A percentile compares a stretch with the other conserved stretches of the same genome.
Evolutionary conservation across 768 basidiomycete species (phyloP).

Genomic region (Termitomyces sp.): DNA sequence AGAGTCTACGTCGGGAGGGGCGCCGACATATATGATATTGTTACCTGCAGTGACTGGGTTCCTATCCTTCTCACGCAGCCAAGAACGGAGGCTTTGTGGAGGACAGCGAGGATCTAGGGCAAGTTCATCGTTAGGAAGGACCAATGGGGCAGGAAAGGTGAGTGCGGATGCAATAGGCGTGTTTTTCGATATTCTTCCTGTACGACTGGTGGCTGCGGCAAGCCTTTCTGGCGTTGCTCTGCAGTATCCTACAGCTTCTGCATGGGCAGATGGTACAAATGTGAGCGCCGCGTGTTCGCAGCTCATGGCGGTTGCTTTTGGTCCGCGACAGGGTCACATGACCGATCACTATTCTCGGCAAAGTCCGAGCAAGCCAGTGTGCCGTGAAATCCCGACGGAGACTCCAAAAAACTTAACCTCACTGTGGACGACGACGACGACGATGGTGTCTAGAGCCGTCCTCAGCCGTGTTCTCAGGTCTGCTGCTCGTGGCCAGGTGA

Average conservation of each 20-base stretch:
- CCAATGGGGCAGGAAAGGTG: conserved; percentile 28
- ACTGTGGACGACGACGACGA: conserved; percentile 20
- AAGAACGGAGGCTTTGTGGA: conserved; percentile 27
- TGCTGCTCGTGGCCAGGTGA: conserved; percentile 18
- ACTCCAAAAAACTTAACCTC: conserved; percentile 13
- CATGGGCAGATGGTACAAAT: too few species aligned
- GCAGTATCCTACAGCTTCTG: too few species aligned
- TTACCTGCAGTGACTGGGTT: conserved; percentile 20
- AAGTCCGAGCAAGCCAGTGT: conserved; percentile 10
- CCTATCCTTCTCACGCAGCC: conserved; percentile 28
- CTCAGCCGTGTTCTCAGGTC: conserved; percentile 23
- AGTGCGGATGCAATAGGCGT: neutral
- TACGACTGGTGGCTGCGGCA: conserved; percentile 6
- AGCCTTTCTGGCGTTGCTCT: neutral
- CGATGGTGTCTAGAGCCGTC: conserved; percentile 28
- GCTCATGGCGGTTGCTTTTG: too few species aligned
- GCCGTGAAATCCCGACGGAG: conserved; percentile 17
- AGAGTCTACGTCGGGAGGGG: too few species aligned
- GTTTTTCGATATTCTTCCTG: neutral
- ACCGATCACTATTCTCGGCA: neutral
- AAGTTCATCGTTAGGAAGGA: conserved; percentile 31
- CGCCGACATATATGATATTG: too few species aligned
- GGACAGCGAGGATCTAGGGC: conserved; percentile 29
- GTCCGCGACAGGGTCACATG: conserved; percentile 4
- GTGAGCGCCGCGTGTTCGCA: too few species aligned